Conservation (phyloP, 2,329 filamentous ascomycete genomes). For the Neopestalotiopsis rosae region DNA sequence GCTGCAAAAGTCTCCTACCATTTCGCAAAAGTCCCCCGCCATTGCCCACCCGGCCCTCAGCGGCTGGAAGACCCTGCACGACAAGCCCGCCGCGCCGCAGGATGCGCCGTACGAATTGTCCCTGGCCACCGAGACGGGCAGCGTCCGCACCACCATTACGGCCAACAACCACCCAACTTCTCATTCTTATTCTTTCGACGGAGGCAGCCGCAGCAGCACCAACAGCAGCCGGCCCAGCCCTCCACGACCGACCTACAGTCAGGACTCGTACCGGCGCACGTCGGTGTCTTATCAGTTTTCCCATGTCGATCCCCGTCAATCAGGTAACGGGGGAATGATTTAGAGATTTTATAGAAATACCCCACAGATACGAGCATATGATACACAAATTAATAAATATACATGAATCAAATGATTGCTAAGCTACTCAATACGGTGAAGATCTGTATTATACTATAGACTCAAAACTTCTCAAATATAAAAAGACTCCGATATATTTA, state of each 20-base stretch:
- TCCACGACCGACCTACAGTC: not conserved
- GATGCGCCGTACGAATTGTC: not conserved
- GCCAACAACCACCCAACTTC: not conserved
- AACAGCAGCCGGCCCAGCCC: not conserved
- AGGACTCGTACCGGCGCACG: slow-evolving; percentile 3
- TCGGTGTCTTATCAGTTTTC: not conserved
- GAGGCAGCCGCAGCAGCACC: not conserved
- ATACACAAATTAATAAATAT: not conserved
- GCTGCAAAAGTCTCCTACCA: slow-evolving; percentile 7
- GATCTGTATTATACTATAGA: no score
- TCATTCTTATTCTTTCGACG: not conserved
- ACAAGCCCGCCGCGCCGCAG: not conserved
- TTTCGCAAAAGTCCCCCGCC: not conserved
- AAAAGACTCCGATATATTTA: no score
- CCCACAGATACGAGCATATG: not conserved
- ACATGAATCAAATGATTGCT: no score
- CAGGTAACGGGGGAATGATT: not conserved
- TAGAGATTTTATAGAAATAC: not conserved
- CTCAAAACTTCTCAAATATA: no score
- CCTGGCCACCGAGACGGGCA: slow-evolving; percentile 2
- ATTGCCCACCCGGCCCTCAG: not conserved
- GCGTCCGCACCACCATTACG: slow-evolving; percentile 13
- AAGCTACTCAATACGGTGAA: no score
- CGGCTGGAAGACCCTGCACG: not conserved
- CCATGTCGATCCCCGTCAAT: not conserved